Evolutionary conservation across 2,329 filamentous ascomycete genomes (phyloP).

Genomic region (Westerdykella sp.): DNA sequence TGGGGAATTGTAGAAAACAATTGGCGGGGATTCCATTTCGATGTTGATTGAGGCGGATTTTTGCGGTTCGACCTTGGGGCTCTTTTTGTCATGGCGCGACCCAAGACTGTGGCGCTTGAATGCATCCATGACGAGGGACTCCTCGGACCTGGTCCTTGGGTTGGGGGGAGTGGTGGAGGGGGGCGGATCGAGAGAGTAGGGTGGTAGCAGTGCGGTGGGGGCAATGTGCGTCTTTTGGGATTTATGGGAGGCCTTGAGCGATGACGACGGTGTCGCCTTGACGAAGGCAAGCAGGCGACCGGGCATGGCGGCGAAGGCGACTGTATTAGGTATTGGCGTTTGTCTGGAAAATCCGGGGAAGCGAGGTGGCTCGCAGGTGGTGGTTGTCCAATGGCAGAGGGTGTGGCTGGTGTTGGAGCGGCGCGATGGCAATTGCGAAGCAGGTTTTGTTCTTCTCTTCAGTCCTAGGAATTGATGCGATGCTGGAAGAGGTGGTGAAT

Average conservation of each 20-base stretch:
- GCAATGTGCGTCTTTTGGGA: constrained; percentile 12
- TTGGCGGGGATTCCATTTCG: constrained; percentile 76
- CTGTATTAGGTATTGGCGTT: not conserved
- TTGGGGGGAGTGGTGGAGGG: constrained; percentile 9
- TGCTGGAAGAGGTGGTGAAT: constrained; percentile 30
- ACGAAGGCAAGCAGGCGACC: constrained; percentile 32
- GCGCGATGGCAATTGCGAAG: not conserved
- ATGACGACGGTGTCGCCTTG: constrained; percentile 28
- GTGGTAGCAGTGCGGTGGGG: constrained; percentile 21
- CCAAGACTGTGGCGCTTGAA: constrained; percentile 34
- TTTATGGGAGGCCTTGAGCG: constrained; percentile 14
- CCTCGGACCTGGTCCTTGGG: constrained; percentile 24
- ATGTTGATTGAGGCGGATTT: constrained; percentile 51
- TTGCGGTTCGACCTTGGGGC: constrained; percentile 31
- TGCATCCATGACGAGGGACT: constrained; percentile 35
- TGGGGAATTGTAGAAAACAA: constrained; percentile 73
- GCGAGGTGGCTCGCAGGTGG: constrained; percentile 8
- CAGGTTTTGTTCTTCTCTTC: too few relatives aligned
- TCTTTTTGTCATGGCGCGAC: constrained; percentile 27
- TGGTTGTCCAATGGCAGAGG: constrained; percentile 15
- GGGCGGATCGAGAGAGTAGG: constrained; percentile 32
- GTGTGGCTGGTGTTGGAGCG: not conserved
- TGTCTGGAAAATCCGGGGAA: constrained; percentile 23
- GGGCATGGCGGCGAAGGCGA: constrained; percentile 29
- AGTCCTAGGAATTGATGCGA: constrained; percentile 28